Percentiles rank a stretch among this genome's conserved stretches.
These are phyloP conservation scores for Pleurotus pulmonarius DNA, from an alignment of 768 basidiomycete species.

Conservation along the genomic window DNA sequence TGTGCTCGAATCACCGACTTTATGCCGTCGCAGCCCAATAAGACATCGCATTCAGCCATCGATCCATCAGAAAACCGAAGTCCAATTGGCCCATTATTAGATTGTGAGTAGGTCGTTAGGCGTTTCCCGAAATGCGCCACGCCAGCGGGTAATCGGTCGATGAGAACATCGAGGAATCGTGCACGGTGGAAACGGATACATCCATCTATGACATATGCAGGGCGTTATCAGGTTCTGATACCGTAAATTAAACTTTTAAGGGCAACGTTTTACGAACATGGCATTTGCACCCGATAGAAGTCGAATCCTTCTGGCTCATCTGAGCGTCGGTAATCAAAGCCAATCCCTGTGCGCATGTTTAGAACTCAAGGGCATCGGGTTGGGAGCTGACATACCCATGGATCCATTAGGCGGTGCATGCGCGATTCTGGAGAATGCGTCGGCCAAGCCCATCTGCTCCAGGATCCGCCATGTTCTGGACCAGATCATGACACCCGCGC, in stretches of 20 bases:
- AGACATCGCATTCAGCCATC: constrained; percentile 32
- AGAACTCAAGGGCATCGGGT: neutral
- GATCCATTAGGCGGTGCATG: constrained; percentile 29
- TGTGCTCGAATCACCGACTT: constrained; percentile 29
- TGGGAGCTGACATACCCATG: constrained; percentile 16
- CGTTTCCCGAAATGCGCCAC: constrained; percentile 36
- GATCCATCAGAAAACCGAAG: constrained; percentile 29
- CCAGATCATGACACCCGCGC: constrained; percentile 47
- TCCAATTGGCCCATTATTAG: constrained; percentile 12
- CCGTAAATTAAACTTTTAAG: neutral
- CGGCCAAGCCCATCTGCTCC: constrained; percentile 34
- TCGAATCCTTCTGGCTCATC: constrained; percentile 36
- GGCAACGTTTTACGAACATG: constrained; percentile 24
- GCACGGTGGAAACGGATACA: constrained; percentile 47
- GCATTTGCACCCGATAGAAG: constrained; percentile 36
- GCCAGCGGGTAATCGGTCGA: constrained; percentile 27
- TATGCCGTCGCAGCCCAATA: constrained; percentile 46
- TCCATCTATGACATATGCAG: constrained; percentile 21
- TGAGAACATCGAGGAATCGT: constrained; percentile 40
- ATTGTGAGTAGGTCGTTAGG: constrained; percentile 22
- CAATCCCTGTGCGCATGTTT: constrained; percentile 25
- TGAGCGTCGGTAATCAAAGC: constrained; percentile 43
- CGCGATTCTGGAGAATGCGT: constrained; percentile 27
- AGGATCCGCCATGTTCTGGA: constrained; percentile 42
- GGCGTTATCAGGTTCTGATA: neutral